Conservation (phyloP, 805 yeast genomes). For the Schwanniomyces pseudopolymorphus region DNA sequence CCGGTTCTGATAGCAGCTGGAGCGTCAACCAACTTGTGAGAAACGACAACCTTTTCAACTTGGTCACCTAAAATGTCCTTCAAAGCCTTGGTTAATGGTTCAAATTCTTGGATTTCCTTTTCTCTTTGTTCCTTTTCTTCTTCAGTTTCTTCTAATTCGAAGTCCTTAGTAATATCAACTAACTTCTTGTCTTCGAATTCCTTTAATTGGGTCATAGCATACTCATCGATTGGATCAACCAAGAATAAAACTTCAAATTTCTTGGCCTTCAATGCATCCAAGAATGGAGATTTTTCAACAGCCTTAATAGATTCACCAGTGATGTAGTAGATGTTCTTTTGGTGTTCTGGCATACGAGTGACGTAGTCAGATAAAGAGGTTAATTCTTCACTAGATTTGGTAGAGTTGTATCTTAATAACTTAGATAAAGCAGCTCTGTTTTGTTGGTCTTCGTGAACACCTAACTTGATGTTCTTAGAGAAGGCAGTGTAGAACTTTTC, state of each 20-base stretch:
- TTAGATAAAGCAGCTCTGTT: constrained; percentile 96
- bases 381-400: constrained; percentile 90
- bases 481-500: constrained; percentile 98
- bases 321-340: constrained; percentile 98
- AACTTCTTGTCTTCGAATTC: constrained; percentile 99
- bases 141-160: constrained; percentile 96
- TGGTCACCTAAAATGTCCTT: constrained; percentile 97
- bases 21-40: constrained; percentile 94
- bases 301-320: constrained; percentile 98
- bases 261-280: constrained; percentile 97
- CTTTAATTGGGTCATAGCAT: constrained; percentile 98
- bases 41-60: constrained; percentile 98
- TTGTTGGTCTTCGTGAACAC: constrained; percentile 98
- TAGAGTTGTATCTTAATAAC: constrained; percentile 94
- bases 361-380: constrained; percentile 96
- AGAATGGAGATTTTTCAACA: constrained; percentile 98
- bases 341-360: constrained; percentile 99
- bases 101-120: constrained; percentile 87
- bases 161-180: constrained; percentile 98
- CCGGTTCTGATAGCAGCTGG: constrained; percentile 99
- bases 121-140: constrained; percentile 96
- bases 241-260: constrained; percentile 96
- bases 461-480: constrained; percentile 97
- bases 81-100: constrained; percentile 91
- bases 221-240: constrained; percentile 99